phyloP scores from a whole-genome alignment of 768 basidiomycete species.

The Lactarius hatsudake region DNA sequence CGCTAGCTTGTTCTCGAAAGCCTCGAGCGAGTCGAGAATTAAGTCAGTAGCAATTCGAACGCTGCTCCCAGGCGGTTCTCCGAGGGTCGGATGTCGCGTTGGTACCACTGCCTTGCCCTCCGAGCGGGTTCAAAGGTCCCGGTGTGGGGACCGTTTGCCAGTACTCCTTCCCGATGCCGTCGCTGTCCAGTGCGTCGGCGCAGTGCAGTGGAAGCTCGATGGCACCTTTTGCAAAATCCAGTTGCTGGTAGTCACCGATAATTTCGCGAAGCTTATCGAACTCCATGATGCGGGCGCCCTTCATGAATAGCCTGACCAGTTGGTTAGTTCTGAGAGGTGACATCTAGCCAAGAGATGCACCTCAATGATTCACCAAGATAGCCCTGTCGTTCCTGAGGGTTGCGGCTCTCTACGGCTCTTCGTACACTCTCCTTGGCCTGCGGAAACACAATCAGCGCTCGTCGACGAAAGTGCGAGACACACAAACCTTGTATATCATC shows the following conservation, averaged over 20 bases:
- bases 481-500: conserved; percentile 85
- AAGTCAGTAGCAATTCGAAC: conserved; percentile 79
- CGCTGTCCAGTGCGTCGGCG: conserved; percentile 73
- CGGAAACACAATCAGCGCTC: not conserved
- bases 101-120: not conserved
- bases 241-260: conserved; percentile 82
- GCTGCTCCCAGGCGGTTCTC: conserved; percentile 52
- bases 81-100: conserved; percentile 41
- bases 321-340: not conserved
- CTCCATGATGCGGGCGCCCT: conserved; percentile 81
- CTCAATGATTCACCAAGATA: conserved; percentile 84
- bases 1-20: conserved; percentile 64
- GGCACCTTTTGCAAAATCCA: conserved; percentile 83
- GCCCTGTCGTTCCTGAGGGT: conserved; percentile 69
- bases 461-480: not conserved
- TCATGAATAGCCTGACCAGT: conserved; percentile 70
- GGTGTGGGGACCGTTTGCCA: conserved; percentile 52
- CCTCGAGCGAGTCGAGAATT: conserved; percentile 72
- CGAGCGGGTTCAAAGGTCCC: not conserved
- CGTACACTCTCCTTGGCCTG: conserved; percentile 93
- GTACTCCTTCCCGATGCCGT: conserved; percentile 70
- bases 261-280: conserved; percentile 84
- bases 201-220: conserved; percentile 83
- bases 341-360: conserved; percentile 39
- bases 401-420: conserved; percentile 80